phyloP scores from a whole-genome alignment of 768 basidiomycete genomes.

The Butyriboletus loyo region DNA sequence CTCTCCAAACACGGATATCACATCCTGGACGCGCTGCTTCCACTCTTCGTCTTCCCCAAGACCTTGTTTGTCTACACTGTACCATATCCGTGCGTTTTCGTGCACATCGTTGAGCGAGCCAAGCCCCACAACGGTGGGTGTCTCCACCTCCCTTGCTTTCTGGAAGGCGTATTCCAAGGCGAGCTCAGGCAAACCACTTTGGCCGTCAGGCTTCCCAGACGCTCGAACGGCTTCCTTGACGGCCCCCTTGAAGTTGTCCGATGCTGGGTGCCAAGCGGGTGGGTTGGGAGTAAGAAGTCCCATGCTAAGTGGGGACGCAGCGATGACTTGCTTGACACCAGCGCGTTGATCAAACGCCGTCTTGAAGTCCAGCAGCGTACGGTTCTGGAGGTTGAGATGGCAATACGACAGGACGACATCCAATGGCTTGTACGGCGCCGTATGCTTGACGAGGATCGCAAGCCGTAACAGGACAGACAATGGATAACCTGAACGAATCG shows the following conservation, averaged over 20 bases:
- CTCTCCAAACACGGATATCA: slow-evolving; percentile 43
- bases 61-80: slow-evolving; percentile 46
- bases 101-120: slow-evolving; percentile 74
- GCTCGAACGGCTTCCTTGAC: slow-evolving; percentile 35
- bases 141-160: slow-evolving; percentile 39
- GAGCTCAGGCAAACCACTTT: slow-evolving; percentile 50
- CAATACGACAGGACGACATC: slow-evolving; percentile 81
- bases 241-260: slow-evolving; percentile 45
- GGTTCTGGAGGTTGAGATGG: slow-evolving; percentile 75
- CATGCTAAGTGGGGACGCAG: slow-evolving; percentile 86
- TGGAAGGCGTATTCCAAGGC: slow-evolving; percentile 73
- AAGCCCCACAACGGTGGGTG: slow-evolving; percentile 72
- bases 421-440: slow-evolving; percentile 63
- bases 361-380: slow-evolving; percentile 53
- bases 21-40: slow-evolving; percentile 41
- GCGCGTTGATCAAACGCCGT: slow-evolving; percentile 60
- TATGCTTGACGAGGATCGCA: slow-evolving; percentile 68
- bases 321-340: slow-evolving; percentile 60
- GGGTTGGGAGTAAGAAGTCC: slow-evolving; percentile 60
- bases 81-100: slow-evolving; percentile 66
- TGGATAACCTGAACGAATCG: slow-evolving; percentile 57
- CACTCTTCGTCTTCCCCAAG: slow-evolving; percentile 34
- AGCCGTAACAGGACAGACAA: slow-evolving; percentile 82
- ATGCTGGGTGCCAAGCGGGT: slow-evolving; percentile 78
- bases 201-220: slow-evolving; percentile 37